These are phyloP conservation scores for Mucor irregularis DNA, from an alignment of 371 early-diverging fungal genomes.

Conservation along the genomic window DNA sequence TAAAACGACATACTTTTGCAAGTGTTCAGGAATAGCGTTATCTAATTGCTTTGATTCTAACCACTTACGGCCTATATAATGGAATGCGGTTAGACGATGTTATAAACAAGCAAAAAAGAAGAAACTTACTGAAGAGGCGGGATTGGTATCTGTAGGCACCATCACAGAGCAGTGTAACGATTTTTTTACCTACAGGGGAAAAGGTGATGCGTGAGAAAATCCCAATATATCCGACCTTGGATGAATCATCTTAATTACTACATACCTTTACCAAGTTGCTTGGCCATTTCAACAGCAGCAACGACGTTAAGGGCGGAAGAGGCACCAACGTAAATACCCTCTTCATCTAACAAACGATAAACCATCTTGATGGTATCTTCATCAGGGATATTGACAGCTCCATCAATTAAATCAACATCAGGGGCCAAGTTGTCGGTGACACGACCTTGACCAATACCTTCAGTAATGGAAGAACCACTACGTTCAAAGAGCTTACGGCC, in stretches of 20 bases:
- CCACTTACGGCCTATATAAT: slow-evolving; percentile 65
- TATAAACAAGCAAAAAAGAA: slow-evolving; percentile 4
- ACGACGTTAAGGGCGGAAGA: slow-evolving; percentile 90
- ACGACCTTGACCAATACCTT: slow-evolving; percentile 95
- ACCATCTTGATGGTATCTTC: slow-evolving; percentile 81
- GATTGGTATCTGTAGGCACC: slow-evolving; percentile 93
- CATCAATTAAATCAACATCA: slow-evolving; percentile 81
- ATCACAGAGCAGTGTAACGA: slow-evolving; percentile 90
- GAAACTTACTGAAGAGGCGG: slow-evolving; percentile 70
- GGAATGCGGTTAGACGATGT: slow-evolving; percentile 13
- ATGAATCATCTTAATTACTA: slow-evolving; percentile 6
- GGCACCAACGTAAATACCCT: slow-evolving; percentile 93
- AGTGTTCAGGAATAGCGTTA: slow-evolving; percentile 77
- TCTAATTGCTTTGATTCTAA: slow-evolving; percentile 80
- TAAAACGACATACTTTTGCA: slow-evolving; percentile 84
- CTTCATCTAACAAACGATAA: slow-evolving; percentile 88
- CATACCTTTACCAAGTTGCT: slow-evolving; percentile 77
- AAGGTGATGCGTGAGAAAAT: background rate
- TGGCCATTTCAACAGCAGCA: slow-evolving; percentile 92
- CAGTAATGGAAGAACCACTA: slow-evolving; percentile 80
- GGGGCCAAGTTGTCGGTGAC: slow-evolving; percentile 86
- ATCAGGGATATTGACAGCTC: slow-evolving; percentile 82
- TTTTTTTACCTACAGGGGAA: slow-evolving; percentile 56
- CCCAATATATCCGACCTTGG: background rate
- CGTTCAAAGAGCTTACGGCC: slow-evolving; percentile 72